phyloP scores from a whole-genome alignment of 805 yeast genomes.

The Lipomyces orientalis region DNA sequence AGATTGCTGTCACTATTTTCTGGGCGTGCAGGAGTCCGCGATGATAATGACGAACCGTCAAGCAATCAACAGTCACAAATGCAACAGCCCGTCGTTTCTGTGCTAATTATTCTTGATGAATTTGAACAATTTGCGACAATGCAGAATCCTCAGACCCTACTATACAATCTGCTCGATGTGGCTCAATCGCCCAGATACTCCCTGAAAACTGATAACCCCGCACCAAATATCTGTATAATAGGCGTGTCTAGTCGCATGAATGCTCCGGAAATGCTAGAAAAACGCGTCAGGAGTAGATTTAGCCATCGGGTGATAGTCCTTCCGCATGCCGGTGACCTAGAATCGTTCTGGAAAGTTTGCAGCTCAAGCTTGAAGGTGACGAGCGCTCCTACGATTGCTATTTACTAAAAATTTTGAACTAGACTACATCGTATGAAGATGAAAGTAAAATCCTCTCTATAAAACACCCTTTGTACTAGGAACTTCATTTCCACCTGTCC shows the following conservation, averaged over 20 bases:
- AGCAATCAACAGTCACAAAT: conserved; percentile 28
- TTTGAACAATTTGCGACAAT: conserved; percentile 73
- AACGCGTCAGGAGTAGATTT: conserved; percentile 88
- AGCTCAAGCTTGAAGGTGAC: conserved; percentile 40
- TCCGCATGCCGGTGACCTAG: conserved; percentile 56
- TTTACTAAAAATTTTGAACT: background rate
- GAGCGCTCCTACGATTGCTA: background rate
- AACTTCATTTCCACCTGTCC: conserved; percentile 81
- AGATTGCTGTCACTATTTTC: conserved; percentile 42
- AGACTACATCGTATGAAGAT: background rate
- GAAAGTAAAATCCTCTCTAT: conserved; percentile 11
- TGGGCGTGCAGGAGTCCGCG: conserved; percentile 34
- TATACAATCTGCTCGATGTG: conserved; percentile 87
- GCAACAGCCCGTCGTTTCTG: conserved; percentile 51
- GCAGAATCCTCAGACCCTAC: conserved; percentile 75
- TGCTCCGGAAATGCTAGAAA: conserved; percentile 81
- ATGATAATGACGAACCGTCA: conserved; percentile 20
- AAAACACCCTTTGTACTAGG: conserved; percentile 97
- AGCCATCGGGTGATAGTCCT: conserved; percentile 73
- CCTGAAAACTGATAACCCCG: conserved; percentile 41
- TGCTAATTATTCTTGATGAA: conserved; percentile 83
- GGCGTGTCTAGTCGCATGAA: conserved; percentile 80
- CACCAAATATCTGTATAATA: conserved; percentile 73
- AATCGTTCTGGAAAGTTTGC: conserved; percentile 59
- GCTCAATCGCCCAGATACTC: conserved; percentile 61